Base-by-base conservation (phyloP, 345 rosid species). In the Mangifera indica region DNA sequence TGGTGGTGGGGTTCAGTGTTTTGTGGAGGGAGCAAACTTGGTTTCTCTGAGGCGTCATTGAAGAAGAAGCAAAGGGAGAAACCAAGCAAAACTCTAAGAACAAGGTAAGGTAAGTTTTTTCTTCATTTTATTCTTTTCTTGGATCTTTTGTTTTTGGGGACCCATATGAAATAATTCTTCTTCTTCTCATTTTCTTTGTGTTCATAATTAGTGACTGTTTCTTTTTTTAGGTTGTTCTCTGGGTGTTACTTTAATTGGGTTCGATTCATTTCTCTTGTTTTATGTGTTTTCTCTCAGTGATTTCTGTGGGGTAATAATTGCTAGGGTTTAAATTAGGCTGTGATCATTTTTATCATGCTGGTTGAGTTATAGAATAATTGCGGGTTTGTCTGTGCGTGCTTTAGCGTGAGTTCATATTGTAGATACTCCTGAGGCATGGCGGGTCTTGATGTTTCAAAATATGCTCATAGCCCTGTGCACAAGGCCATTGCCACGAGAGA, bases 401-500 rank as follows among this genome's bases (percentile, higher is more conserved):
- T 42, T 54, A 69, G 70, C 67, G 51, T 74, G 1, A 25, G 58
- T 70, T 73, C 65, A 74, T 80, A 74, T 65, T 60, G 44, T 58
- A 66, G 17, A 58, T 60, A 45, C 82, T 68, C 77, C 76, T 72
- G 79, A 72, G 87, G 76, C 76, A 96, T 96, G 99, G 89, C 93
- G 70, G 91, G 86, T 69, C 53, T 91, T 42, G 99, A 95, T 83
- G 85, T 87, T 81, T 84, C 89, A 15, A 92, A 83, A 81, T 95
- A 90, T 83, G 77, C 81, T 34, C 91, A 91, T 74, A 95, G 99
- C 76, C 85, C 93, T 20, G 92, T 86, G 40, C 99, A 95, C 76
- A 88, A 75, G 84, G 98, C 97, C 14, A 81, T 91, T 68, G 86
- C 83, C 58, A 75, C 75, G 17, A 90, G 81, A 79, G 97, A 95